Percentiles rank a stretch among this genome's conserved stretches.
Conservation (phyloP, 1,284 basidiomycete species). For the Rugiboletus extremiorientalis region DNA sequence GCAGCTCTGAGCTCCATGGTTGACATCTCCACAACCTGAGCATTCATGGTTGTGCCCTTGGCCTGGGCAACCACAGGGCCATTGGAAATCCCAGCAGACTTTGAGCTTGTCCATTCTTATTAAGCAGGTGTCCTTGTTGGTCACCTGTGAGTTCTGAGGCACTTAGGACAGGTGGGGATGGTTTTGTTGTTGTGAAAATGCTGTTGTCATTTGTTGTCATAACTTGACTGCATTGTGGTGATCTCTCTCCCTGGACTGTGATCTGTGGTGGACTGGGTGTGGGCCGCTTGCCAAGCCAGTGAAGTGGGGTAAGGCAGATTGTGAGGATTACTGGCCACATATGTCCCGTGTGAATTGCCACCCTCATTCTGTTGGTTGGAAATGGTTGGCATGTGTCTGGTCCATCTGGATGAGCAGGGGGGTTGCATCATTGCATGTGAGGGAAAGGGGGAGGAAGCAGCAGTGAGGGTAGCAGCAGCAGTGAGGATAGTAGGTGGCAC, state of each 20-base stretch:
- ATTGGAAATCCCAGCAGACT: slow-evolving; percentile 6
- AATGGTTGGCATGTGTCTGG: not conserved
- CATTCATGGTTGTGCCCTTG: not conserved
- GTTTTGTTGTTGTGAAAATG: not conserved
- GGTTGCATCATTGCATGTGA: not conserved
- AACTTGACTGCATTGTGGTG: not conserved
- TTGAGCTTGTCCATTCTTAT: not conserved
- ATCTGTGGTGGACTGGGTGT: not conserved
- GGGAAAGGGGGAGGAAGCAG: not conserved
- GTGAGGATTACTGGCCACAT: not conserved
- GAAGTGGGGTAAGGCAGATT: not conserved
- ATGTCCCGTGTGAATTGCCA: not conserved
- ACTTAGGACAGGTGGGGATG: not conserved
- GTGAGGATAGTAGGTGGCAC: too few species aligned
- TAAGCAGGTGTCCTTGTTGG: not conserved
- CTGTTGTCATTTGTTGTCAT: not conserved
- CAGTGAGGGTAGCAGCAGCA: not conserved
- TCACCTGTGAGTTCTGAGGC: not conserved
- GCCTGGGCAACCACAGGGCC: not conserved
- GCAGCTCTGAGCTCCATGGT: not conserved
- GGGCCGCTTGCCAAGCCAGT: not conserved
- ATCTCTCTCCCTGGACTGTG: not conserved
- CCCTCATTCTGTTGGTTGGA: not conserved
- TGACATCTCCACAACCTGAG: not conserved
- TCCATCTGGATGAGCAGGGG: not conserved